phyloP scores from a whole-genome alignment of 2,329 filamentous ascomycete genomes.

The Dactylellina parvicollis region DNA sequence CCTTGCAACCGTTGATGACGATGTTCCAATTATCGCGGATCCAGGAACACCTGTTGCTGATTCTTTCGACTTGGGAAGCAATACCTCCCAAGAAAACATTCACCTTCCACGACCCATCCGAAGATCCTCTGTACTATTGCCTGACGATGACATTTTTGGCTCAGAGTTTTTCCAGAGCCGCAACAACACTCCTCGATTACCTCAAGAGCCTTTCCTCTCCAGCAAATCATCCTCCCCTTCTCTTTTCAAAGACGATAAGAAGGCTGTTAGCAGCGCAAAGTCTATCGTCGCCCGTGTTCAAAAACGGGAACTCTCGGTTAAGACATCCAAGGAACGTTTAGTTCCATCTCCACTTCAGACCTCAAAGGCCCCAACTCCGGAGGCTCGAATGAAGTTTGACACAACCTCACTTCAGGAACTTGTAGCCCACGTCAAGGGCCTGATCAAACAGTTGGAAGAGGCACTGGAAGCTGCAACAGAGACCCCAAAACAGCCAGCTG shows the following conservation, averaged over 20 bases:
- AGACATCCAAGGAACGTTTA: constrained; percentile 42
- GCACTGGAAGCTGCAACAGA: constrained; percentile 48
- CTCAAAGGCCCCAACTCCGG: constrained; percentile 47
- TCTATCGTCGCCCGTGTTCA: constrained; percentile 52
- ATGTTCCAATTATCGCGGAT: constrained; percentile 62
- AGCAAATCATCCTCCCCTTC: constrained; percentile 50
- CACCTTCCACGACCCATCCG: constrained; percentile 38
- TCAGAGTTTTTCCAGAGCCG: constrained; percentile 48
- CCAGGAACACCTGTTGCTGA: constrained; percentile 35
- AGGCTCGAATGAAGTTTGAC: constrained; percentile 55
- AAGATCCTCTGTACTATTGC: constrained; percentile 56
- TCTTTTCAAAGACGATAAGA: constrained; percentile 53
- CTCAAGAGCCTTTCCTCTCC: constrained; percentile 45
- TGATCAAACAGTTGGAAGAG: constrained; percentile 55
- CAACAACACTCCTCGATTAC: constrained; percentile 47
- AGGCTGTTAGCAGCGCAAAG: constrained; percentile 45
- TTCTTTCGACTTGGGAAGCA: constrained; percentile 49
- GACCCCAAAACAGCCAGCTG: not conserved
- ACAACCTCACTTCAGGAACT: constrained; percentile 58
- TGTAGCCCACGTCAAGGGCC: constrained; percentile 56
- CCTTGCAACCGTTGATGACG: constrained; percentile 76
- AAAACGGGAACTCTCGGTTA: constrained; percentile 42
- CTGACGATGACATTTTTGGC: constrained; percentile 59
- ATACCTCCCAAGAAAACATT: constrained; percentile 49
- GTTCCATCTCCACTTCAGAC: constrained; percentile 46